Conservation (phyloP, 83 land plant genomes). For the Larix sibirica region DNA sequence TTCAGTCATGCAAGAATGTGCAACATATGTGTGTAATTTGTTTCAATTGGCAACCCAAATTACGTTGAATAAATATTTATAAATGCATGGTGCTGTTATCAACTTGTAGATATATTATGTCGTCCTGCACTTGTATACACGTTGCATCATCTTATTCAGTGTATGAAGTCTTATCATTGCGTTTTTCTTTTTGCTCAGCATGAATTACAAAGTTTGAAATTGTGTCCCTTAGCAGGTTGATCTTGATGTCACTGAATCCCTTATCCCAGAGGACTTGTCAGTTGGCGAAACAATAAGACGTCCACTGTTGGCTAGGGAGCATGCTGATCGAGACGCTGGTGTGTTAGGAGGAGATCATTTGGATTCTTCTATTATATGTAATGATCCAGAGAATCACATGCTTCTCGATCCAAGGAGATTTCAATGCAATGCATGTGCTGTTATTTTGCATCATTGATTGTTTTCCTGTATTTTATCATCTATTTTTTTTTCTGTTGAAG, state of each 20-base stretch:
- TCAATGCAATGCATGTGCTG: conserved; percentile 4
- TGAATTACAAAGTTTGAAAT: neutral
- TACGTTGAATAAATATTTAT: neutral
- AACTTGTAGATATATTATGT: neutral
- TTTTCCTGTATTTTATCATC: neutral
- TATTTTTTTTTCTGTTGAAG: neutral
- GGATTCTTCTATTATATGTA: neutral
- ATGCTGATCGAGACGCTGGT: neutral
- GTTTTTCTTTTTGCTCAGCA: neutral
- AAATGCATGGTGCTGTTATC: neutral
- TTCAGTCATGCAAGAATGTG: no score
- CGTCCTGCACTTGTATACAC: neutral
- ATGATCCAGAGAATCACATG: no score
- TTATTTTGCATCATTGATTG: neutral
- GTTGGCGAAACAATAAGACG: neutral
- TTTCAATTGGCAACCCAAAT: neutral
- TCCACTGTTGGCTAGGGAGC: neutral
- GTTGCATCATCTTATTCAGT: neutral
- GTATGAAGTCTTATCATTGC: neutral
- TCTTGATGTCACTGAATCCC: neutral
- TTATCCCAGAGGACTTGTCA: conserved; percentile 9
- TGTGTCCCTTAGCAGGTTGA: conserved; percentile 3
- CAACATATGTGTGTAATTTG: neutral
- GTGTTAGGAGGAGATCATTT: neutral
- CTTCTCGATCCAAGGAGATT: neutral